Conservation (phyloP, 805 yeast genomes). For the Komagataella populi region DNA sequence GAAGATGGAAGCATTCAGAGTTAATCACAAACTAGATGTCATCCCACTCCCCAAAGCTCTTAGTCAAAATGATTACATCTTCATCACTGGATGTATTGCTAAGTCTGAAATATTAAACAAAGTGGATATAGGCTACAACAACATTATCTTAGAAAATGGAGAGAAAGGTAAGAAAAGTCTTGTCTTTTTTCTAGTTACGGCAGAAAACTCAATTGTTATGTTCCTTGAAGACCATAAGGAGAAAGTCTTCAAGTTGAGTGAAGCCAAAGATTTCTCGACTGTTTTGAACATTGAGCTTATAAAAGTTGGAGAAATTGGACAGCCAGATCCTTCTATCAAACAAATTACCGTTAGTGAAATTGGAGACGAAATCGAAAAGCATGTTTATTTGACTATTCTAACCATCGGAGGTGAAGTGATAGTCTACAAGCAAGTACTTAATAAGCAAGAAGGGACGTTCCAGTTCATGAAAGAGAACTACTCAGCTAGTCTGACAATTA, state of each 20-base stretch:
- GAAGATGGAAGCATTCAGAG: not conserved
- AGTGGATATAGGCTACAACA: conserved; percentile 19
- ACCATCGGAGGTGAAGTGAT: conserved; percentile 75
- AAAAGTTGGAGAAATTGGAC: conserved; percentile 31
- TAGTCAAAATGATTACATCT: conserved; percentile 8
- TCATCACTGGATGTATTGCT: conserved; percentile 53
- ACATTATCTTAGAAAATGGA: conserved; percentile 4
- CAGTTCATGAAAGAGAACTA: conserved; percentile 29
- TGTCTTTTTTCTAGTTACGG: conserved; percentile 57
- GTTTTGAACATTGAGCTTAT: conserved; percentile 28
- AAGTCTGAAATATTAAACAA: conserved; percentile 32
- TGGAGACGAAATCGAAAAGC: conserved; percentile 42
- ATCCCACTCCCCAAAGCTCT: conserved; percentile 17
- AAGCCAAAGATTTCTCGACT: conserved; percentile 32
- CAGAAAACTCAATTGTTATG: conserved; percentile 59
- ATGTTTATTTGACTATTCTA: conserved; percentile 54
- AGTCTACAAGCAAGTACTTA: conserved; percentile 45
- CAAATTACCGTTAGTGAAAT: conserved; percentile 47
- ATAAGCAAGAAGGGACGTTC: conserved; percentile 21
- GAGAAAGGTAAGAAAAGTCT: conserved; percentile 14
- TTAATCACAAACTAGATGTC: conserved; percentile 9
- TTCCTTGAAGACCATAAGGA: conserved; percentile 44
- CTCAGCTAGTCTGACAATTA: conserved; percentile 28
- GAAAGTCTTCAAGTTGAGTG: conserved; percentile 37
- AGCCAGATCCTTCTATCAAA: conserved; percentile 65